phyloP scores from a whole-genome alignment of 164 flowering plant species.

The Vitis riparia region DNA sequence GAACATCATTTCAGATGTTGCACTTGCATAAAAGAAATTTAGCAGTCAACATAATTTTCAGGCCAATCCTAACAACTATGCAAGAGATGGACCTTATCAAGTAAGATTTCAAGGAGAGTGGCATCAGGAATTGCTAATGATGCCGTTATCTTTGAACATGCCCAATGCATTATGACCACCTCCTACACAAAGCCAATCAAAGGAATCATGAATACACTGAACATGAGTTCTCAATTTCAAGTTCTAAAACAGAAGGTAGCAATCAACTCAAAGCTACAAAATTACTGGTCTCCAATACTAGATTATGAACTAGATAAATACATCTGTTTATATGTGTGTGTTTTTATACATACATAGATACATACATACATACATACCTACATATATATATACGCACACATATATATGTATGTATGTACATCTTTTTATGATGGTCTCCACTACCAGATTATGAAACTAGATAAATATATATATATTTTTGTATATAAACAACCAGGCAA shows the following conservation, averaged over 20 bases:
- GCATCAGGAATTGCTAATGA: conserved; percentile 78
- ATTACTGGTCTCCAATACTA: background rate
- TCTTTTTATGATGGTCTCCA: no score
- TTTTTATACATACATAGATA: background rate
- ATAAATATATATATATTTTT: no score
- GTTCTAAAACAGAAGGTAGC: background rate
- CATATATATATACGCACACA: no score
- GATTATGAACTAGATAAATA: no score
- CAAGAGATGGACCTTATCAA: conserved; percentile 72
- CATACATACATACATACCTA: no score
- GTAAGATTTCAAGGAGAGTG: conserved; percentile 76
- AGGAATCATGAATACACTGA: conserved; percentile 4
- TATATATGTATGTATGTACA: no score
- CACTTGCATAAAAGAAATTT: conserved; percentile 1
- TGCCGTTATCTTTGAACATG: conserved; percentile 85
- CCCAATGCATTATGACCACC: conserved; percentile 98
- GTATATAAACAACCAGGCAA: no score
- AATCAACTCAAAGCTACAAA: background rate
- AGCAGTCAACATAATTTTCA: background rate
- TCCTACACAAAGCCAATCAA: conserved; percentile 51
- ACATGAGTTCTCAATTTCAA: background rate
- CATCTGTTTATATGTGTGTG: no score
- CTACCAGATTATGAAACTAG: no score
- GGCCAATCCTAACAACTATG: background rate
- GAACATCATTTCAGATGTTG: conserved; percentile 1